A percentile compares a stretch with the other conserved stretches of the same genome.
Evolutionary conservation across 2,329 filamentous ascomycete species (phyloP).

Genomic region (Plectosphaerella sp.): DNA sequence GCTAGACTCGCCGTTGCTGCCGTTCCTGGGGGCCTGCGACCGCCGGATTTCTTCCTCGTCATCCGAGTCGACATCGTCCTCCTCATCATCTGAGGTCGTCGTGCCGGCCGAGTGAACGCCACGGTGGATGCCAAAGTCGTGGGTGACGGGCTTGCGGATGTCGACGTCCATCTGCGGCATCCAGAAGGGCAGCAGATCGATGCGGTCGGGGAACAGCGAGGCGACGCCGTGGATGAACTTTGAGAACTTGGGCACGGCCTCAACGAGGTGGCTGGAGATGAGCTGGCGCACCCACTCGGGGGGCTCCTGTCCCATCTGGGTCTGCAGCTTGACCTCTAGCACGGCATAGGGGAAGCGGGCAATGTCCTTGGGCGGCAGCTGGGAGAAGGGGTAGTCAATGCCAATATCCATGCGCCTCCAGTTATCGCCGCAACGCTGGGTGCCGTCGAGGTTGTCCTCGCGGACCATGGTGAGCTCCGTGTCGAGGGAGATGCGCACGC

Average conservation of each 20-base stretch:
- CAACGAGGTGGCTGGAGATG: conserved; percentile 88
- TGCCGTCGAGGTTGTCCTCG: conserved; percentile 90
- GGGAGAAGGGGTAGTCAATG: conserved; percentile 89
- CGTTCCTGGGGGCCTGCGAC: conserved; percentile 15
- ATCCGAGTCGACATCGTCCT: conserved; percentile 66
- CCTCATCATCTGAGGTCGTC: conserved; percentile 73
- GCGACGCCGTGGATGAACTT: conserved; percentile 98
- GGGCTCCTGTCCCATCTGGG: conserved; percentile 88
- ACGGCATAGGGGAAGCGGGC: conserved; percentile 94
- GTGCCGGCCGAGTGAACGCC: conserved; percentile 70
- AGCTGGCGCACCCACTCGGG: conserved; percentile 96
- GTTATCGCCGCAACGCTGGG: conserved; percentile 72
- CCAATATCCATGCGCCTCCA: conserved; percentile 98
- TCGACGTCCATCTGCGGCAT: conserved; percentile 98
- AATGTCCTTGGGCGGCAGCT: conserved; percentile 79
- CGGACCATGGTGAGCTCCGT: conserved; percentile 93
- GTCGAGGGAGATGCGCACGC: conserved; percentile 93
- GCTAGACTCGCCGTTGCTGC: conserved; percentile 30
- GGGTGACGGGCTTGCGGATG: conserved; percentile 86
- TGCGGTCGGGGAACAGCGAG: conserved; percentile 78
- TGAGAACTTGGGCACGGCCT: conserved; percentile 98
- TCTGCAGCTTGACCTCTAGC: conserved; percentile 95
- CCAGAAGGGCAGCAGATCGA: conserved; percentile 92
- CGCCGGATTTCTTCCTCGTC: conserved; percentile 50
- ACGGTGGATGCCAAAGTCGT: conserved; percentile 86